A percentile compares a stretch with the other conserved stretches of the same genome.
phyloP scores from a whole-genome alignment of 768 basidiomycete genomes.

The Trametes meyenii region DNA sequence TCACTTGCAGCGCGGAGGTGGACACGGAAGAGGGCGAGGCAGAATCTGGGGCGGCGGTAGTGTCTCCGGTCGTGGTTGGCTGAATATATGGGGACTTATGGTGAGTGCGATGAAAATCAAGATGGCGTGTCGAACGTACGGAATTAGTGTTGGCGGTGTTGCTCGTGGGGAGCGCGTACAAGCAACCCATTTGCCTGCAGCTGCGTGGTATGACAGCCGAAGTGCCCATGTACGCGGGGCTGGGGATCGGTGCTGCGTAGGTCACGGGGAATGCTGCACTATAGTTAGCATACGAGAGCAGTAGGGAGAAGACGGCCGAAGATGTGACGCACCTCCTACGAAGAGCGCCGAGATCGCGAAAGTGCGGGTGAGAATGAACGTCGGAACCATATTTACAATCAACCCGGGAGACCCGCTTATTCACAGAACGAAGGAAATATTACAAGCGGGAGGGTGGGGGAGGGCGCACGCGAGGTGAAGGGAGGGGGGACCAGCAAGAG shows the following conservation, averaged over 20 bases:
- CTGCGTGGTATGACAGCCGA: not conserved
- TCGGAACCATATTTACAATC: conserved; percentile 13
- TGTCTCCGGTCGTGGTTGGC: not conserved
- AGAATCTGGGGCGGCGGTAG: not conserved
- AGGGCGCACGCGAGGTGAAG: not conserved
- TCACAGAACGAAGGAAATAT: conserved; percentile 9
- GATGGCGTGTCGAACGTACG: not conserved
- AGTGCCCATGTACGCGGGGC: not conserved
- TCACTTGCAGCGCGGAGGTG: conserved; percentile 8
- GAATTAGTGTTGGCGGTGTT: not conserved
- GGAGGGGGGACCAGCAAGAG: not conserved
- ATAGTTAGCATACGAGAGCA: not conserved
- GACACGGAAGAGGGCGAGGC: not conserved
- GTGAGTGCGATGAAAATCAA: too few relatives aligned
- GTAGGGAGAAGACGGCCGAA: too few relatives aligned
- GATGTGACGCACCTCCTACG: conserved; percentile 9
- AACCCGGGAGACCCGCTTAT: conserved; percentile 7
- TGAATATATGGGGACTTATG: not conserved
- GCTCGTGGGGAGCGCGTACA: not conserved
- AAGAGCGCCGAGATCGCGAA: conserved; percentile 21
- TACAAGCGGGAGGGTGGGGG: not conserved
- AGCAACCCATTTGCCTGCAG: conserved; percentile 8
- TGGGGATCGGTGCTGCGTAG: conserved; percentile 1
- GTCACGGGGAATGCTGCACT: not conserved
- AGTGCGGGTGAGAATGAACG: conserved; percentile 20